Conservation (phyloP, 352 stramenopile genomes). For the Globisporangium uncinulatum region DNA sequence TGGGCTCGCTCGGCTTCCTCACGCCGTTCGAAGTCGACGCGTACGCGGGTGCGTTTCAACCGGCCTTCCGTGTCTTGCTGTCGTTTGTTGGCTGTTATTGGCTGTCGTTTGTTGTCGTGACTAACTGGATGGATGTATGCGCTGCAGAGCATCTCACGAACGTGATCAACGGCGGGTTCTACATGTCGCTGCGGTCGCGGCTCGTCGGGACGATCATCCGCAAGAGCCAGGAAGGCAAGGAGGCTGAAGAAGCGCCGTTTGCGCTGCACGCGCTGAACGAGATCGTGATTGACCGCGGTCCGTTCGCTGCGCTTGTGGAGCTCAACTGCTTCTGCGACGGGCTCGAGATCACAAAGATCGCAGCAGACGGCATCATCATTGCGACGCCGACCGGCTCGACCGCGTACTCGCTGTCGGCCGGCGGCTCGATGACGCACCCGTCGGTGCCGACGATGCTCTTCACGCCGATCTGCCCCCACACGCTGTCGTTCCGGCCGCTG, state of each 20-base stretch:
- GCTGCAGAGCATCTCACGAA: conserved; percentile 56
- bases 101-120: neutral
- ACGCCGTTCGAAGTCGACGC: conserved; percentile 89
- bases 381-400: conserved; percentile 97
- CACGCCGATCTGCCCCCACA: conserved; percentile 98
- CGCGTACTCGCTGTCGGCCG: conserved; percentile 97
- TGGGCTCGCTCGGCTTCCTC: conserved; percentile 96
- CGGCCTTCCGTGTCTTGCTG: neutral
- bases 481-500: conserved; percentile 90
- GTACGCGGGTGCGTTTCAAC: conserved; percentile 24
- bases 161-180: conserved; percentile 79
- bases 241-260: conserved; percentile 22
- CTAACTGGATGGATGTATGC: conserved; percentile 1
- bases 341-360: conserved; percentile 93
- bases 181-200: conserved; percentile 76
- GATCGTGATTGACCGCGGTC: conserved; percentile 96
- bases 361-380: conserved; percentile 98
- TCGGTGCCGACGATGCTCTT: conserved; percentile 97
- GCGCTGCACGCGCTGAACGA: conserved; percentile 96
- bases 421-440: conserved; percentile 97
- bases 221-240: conserved; percentile 33
- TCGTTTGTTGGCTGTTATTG: neutral
- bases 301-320: conserved; percentile 87
- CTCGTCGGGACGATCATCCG: conserved; percentile 71
- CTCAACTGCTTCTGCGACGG: conserved; percentile 97